These are phyloP conservation scores for Spergularia azorica DNA, from an alignment of 179 eudicot species.

Conservation along the genomic window DNA sequence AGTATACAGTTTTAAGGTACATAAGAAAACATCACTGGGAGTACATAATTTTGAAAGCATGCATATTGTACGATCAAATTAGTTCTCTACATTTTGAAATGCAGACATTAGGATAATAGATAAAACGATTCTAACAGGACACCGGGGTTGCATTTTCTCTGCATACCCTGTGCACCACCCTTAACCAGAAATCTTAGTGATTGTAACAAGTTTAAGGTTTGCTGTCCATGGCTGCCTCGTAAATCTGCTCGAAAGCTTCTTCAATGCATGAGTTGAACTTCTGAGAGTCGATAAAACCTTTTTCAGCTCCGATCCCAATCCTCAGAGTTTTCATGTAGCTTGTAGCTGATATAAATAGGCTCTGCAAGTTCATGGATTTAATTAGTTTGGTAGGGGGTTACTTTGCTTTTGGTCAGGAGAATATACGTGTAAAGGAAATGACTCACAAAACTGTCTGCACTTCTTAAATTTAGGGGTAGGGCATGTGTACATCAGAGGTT, in stretches of 20 bases:
- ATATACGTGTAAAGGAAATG: not conserved
- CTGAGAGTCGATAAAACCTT: conserved; percentile 45
- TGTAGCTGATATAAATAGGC: conserved; percentile 48
- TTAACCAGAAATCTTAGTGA: too few species aligned
- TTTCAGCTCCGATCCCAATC: conserved; percentile 55
- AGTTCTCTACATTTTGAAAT: too few species aligned
- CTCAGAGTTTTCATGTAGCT: conserved; percentile 60
- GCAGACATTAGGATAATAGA: too few species aligned
- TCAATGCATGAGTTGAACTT: conserved; percentile 52
- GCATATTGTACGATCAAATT: too few species aligned
- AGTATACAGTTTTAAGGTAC: too few species aligned
- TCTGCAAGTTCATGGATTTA: conserved; percentile 40
- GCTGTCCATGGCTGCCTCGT: conserved; percentile 32
- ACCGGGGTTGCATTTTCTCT: not conserved
- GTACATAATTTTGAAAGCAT: too few species aligned
- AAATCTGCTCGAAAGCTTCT: conserved; percentile 46
- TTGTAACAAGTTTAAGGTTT: not conserved
- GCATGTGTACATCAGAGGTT: too few species aligned
- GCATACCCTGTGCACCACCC: too few species aligned
- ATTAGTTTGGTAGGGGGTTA: not conserved
- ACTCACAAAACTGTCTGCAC: not conserved
- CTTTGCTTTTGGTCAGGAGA: too few species aligned
- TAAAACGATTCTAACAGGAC: too few species aligned
- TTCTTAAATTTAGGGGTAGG: too few species aligned
- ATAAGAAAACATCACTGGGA: too few species aligned